Evolutionary conservation across 2,329 filamentous ascomycete genomes (phyloP), one percentile per base, ranked within the genome.

Genomic region (Diaporthe ampelina): DNA sequence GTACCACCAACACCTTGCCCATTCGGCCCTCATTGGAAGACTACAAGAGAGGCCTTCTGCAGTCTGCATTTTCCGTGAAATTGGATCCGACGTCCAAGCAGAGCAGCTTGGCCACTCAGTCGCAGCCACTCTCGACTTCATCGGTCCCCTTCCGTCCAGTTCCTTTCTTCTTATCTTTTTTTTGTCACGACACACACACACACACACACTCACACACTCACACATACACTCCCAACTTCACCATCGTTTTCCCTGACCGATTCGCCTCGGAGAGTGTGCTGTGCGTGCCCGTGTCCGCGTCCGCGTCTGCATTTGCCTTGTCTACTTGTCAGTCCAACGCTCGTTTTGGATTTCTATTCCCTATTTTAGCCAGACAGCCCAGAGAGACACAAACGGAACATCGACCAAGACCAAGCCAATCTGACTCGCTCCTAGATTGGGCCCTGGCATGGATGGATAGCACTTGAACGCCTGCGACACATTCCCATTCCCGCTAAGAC

Each of bases 381-480:
- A 15, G 17, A 52, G 43, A 45, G 45, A 21, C 11, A 67, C 45
- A 68, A 54, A 68, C 63, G 63, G 21, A 54, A 68, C 63, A 52
- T 40, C 48, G 48, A 40, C 32, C 63, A 68, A 68, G 69, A 52
- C 57, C 69, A 72, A 63, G 57, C 70, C 57, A 54, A 63, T 72
- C 70, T 56, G 70, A 72, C 70, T 59, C 70, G 70, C 70, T 68
- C 45, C 45, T 68, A 54, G 40, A 37, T 54, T 54, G 63, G 63
- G 63, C 63, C 63, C 48, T 68, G 63, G 63, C 63, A 68, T 68
- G 63, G 63, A 68, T 52, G 63, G 48, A 68, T 68, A 52, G 58
- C 58, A 67, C 32, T 40, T 54, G 57, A 72, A 54, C 19, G 24
- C 24, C 59, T 63, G 45, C 70, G 70, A 72, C 70, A 63, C 45